Base-by-base conservation (phyloP, 108 stramenopile species). In the Bacterosira constricta region DNA sequence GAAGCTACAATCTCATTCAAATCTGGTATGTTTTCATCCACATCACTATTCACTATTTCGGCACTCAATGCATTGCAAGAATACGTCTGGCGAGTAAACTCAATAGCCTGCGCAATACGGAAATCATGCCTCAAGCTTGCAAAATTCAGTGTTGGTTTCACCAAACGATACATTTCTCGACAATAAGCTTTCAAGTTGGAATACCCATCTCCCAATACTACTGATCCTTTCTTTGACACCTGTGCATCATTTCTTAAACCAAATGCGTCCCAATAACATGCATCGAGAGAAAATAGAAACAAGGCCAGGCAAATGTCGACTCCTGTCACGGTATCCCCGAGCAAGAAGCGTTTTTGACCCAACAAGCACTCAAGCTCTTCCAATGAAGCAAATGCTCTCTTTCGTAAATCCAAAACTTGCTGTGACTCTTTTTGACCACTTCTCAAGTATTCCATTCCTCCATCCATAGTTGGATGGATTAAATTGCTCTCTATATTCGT, bases 121-220 rank as follows among this genome's bases (percentile, higher is more conserved):
- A 60, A 60, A 18, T 25, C 21, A 25, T 60, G 58, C 23, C 58
- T 35, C 12, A 39, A 27, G 35, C 38, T 21, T 23, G 20, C 36
- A 34, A 60, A 38, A 18, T 60, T 15, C 18, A 60, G 31, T 25
- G 58, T 39, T 13, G 58, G 23, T 38, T 60, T 37, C 11, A 60
- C 20, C 13, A 38, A 7, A 3, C 23, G 20, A 37, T 60, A 60
- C 58, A 60, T 8, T 21, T 60, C 58, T 18, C 58, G 58, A 15
- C 21, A 23, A 25, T 60, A 60, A 6, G 32, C 58, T 34, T 60
- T 60, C 58, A 60, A 60, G 20, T 39, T 60, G 32, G 58, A 23
- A 60, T 42, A 60, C 9, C 20, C 36, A 17, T 60, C 38, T 9
- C 58, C 58, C 32, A 0, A 17, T 25, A 60, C 36, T 25, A 60